Base-by-base conservation (phyloP, 805 yeast genomes). In the Kazachstania psychrophila region DNA sequence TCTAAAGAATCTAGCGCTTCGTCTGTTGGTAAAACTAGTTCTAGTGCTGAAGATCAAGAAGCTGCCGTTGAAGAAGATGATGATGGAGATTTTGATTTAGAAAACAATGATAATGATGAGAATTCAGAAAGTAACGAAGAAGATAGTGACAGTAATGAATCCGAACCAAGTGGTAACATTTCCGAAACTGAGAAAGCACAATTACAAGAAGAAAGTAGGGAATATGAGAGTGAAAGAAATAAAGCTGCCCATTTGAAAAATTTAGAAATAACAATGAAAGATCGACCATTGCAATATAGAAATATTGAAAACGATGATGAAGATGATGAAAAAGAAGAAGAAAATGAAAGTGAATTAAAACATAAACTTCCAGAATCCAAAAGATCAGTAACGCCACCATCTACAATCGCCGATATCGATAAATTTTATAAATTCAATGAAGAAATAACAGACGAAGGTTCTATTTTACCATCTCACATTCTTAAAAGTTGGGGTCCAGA, bases 401-500 rank as follows among this genome's bases (percentile, higher is more conserved):
- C 38, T 15, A 33, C 37, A 5, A 28, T 25, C 2, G 28, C 41
- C 7, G 41, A 38, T 30, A 32, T 37, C 9, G 30, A 37, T 12
- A 64, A 68, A 31, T 81, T 77, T 48, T 78, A 71, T 54, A 72
- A 65, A 39, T 57, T 79, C 23, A 75, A 75, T 53, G 92, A 82
- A 54, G 47, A 59, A 26, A 42, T 59, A 5, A 58, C 65, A 31
- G 94, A 84, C 52, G 65, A 64, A 32, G 95, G 95, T 2, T 69
- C 85, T 1, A 73, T 76, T 44, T 60, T 61, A 1, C 71, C 80
- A 7, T 60, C 54, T 1, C 66, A 84, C 37, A 78, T 86, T 22
- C 53, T 64, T 39, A 87, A 86, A 56, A 77, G 76, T 40, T 87
- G 95, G 88, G 64, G 61, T 0, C 57, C 72, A n/a, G 71, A 68